Conservation (phyloP, 495 filamentous ascomycete species). For the Aspergillus sparsus region DNA sequence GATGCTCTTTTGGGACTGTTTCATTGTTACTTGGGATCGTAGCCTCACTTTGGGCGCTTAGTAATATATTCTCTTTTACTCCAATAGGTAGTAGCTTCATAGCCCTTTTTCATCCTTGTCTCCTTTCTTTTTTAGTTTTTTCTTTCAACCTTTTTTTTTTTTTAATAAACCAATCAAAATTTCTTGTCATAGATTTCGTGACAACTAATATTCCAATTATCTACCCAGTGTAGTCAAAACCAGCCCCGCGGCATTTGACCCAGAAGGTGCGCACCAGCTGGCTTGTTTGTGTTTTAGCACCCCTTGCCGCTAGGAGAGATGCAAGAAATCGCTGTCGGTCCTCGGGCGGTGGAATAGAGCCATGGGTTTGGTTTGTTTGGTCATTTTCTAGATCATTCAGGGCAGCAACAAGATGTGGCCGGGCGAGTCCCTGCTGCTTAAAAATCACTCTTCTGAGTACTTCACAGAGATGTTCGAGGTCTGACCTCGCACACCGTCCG, state of each 20-base stretch:
- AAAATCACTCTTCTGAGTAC: constrained; percentile 76
- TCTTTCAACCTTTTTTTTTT: not conserved
- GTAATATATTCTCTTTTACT: not conserved
- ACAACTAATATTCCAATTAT: not conserved
- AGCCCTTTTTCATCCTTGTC: not conserved
- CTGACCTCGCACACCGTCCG: constrained; percentile 73
- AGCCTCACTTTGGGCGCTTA: not conserved
- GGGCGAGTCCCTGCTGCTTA: constrained; percentile 63
- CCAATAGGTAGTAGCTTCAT: not conserved
- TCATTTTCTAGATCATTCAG: constrained; percentile 62
- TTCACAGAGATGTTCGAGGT: constrained; percentile 73
- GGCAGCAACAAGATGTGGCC: constrained; percentile 58
- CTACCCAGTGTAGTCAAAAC: constrained; percentile 59
- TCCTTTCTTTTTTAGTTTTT: not conserved
- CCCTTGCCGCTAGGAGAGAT: constrained; percentile 55
- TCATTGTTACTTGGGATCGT: not conserved
- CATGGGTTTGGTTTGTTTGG: constrained; percentile 38
- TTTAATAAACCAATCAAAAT: not conserved
- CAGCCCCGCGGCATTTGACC: constrained; percentile 68
- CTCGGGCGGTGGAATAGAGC: constrained; percentile 28
- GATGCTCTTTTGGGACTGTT: not conserved
- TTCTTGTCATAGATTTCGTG: not conserved
- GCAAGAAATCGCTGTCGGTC: constrained; percentile 41
- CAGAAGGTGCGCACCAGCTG: constrained; percentile 67
- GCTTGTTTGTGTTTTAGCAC: constrained; percentile 55